These are phyloP conservation scores for Phaffia tasmanica DNA, from an alignment of 768 basidiomycete species.

Conservation along the genomic window DNA sequence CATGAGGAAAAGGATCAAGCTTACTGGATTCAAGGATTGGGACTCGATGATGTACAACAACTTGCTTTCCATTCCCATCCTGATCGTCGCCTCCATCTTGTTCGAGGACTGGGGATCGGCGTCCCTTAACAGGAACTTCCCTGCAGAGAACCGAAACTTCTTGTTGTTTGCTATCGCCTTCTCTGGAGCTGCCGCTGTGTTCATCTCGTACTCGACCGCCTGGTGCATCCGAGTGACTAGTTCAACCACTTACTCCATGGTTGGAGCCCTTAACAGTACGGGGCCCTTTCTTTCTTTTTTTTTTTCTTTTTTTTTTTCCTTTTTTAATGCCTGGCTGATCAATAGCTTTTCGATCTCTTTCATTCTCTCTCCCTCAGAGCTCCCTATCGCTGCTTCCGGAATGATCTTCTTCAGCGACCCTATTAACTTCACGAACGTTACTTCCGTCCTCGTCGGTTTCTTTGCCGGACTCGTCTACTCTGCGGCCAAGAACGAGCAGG, in stretches of 20 bases:
- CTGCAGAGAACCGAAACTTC: slow-evolving; percentile 61
- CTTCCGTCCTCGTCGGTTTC: slow-evolving; percentile 77
- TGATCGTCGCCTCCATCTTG: slow-evolving; percentile 67
- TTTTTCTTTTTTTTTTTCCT: too few species aligned
- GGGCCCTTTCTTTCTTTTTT: neutral
- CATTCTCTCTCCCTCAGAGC: slow-evolving; percentile 27
- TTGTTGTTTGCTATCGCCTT: slow-evolving; percentile 81
- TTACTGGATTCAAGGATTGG: slow-evolving; percentile 64
- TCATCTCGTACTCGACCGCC: slow-evolving; percentile 95
- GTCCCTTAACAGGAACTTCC: slow-evolving; percentile 75
- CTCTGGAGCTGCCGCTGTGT: slow-evolving; percentile 94
- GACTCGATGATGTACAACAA: slow-evolving; percentile 60
- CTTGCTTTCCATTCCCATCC: slow-evolving; percentile 80
- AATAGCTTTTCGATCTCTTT: too few species aligned
- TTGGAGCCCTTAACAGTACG: slow-evolving; percentile 37
- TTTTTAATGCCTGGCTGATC: too few species aligned
- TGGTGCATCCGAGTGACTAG: slow-evolving; percentile 95
- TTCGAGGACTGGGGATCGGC: slow-evolving; percentile 79
- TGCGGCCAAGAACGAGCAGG: slow-evolving; percentile 87
- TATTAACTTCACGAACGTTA: slow-evolving; percentile 75
- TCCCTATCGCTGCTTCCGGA: slow-evolving; percentile 96
- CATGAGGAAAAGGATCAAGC: slow-evolving; percentile 94
- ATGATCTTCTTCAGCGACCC: slow-evolving; percentile 93
- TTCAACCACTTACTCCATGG: slow-evolving; percentile 86
- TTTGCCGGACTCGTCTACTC: slow-evolving; percentile 63